Conservation (phyloP, 768 basidiomycete genomes). For the Pilatotrama ljubarskyi region DNA sequence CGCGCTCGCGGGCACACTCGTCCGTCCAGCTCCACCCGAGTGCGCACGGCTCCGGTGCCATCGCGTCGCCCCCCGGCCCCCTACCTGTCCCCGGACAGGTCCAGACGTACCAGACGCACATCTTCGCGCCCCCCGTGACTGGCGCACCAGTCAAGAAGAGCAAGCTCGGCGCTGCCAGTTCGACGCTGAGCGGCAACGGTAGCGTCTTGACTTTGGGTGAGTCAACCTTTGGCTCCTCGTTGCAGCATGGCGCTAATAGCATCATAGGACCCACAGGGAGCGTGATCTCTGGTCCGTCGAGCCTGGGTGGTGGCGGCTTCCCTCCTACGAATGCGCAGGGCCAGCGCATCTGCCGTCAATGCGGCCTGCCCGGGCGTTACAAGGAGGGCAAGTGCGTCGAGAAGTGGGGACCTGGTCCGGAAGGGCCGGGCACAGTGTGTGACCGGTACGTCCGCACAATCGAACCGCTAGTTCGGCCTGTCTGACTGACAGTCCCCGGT, state of each 20-base stretch:
- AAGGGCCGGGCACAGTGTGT: constrained; percentile 82
- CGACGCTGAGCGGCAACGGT: constrained; percentile 19
- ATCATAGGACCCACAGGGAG: constrained; percentile 25
- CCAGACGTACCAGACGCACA: constrained; percentile 60
- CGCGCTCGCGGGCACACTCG: constrained; percentile 23
- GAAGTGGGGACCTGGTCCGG: constrained; percentile 85
- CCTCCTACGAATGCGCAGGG: constrained; percentile 47
- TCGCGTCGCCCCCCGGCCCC: constrained; percentile 27
- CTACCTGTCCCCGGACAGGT: constrained; percentile 39
- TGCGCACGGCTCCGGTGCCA: constrained; percentile 13
- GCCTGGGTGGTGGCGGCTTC: constrained; percentile 33
- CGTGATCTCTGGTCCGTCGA: constrained; percentile 26
- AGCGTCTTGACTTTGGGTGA: constrained; percentile 28
- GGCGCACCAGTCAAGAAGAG: constrained; percentile 71
- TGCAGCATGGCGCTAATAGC: neutral
- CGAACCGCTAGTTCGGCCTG: neutral
- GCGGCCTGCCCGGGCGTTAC: constrained; percentile 71
- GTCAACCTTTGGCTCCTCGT: neutral
- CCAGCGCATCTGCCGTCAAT: constrained; percentile 76
- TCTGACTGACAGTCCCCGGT: neutral
- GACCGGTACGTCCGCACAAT: constrained; percentile 52
- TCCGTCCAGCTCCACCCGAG: constrained; percentile 20
- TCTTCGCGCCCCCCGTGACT: constrained; percentile 72
- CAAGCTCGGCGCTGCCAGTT: constrained; percentile 34
- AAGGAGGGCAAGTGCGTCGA: constrained; percentile 87